These are phyloP conservation scores for Vitis rotundifolia DNA, from an alignment of 164 flowering plant species.

Conservation along the genomic window DNA sequence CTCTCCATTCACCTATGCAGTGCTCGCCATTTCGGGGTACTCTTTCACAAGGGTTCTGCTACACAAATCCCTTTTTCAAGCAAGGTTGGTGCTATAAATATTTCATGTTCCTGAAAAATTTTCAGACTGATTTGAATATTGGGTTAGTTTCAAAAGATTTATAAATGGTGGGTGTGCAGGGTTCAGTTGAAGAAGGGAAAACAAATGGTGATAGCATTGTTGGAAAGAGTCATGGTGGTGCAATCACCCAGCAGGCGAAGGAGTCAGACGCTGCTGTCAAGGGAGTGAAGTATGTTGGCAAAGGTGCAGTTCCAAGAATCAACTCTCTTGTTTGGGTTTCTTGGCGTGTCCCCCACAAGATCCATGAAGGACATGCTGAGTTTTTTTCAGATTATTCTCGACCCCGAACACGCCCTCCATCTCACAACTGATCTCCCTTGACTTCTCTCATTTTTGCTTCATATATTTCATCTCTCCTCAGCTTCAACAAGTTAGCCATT, in stretches of 20 bases:
- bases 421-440: constrained; percentile 26
- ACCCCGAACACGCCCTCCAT: constrained; percentile 38
- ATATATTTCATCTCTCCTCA: no score
- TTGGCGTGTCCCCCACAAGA: constrained; percentile 18
- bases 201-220: not conserved
- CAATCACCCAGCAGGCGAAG: not conserved
- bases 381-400: constrained; percentile 37
- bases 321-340: constrained; percentile 24
- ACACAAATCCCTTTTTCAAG: constrained; percentile 4
- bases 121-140: no score
- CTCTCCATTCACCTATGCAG: constrained; percentile 33
- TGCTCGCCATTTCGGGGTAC: constrained; percentile 28
- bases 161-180: not conserved
- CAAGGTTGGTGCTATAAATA: constrained; percentile 27
- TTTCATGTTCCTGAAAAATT: not conserved
- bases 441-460: no score
- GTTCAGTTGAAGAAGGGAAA: not conserved
- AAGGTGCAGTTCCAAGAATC: constrained; percentile 12
- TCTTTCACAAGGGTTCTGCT: constrained; percentile 7
- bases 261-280: not conserved
- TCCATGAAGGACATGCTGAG: constrained; percentile 14
- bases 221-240: constrained; percentile 2
- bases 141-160: not conserved
- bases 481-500: not conserved
- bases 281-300: not conserved